Conservation (phyloP, 179 eudicot genomes). For the Heliamphora pulchella region DNA sequence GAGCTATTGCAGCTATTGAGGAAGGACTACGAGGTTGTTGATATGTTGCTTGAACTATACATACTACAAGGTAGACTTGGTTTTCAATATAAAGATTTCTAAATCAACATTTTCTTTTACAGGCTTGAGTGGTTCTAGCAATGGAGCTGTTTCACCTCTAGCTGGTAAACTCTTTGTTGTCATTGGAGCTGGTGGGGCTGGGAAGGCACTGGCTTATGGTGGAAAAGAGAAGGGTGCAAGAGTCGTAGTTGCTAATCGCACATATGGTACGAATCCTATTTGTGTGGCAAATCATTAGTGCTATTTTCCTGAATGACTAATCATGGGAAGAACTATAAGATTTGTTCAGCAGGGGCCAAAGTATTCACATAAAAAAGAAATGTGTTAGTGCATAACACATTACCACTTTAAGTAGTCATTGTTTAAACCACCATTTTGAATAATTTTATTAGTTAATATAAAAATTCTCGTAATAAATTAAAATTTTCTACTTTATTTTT, state of each 20-base stretch:
- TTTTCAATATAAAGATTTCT: neutral
- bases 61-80: no score
- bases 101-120: constrained; percentile 13
- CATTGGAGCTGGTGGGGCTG: constrained; percentile 94
- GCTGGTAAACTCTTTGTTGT: constrained; percentile 64
- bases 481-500: no score
- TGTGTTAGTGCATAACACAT: no score
- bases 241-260: constrained; percentile 72
- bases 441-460: no score
- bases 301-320: neutral
- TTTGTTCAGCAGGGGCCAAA: no score
- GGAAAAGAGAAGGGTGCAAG: constrained; percentile 83
- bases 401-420: no score
- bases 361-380: no score
- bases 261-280: constrained; percentile 39
- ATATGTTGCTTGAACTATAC: constrained; percentile 1
- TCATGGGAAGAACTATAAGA: no score
- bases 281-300: neutral
- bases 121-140: constrained; percentile 30
- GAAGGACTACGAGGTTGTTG: constrained; percentile 52
- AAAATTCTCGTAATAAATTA: no score
- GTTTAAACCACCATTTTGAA: no score
- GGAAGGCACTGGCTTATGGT: constrained; percentile 86
- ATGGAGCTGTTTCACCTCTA: constrained; percentile 46
- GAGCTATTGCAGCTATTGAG: constrained; percentile 82